These are phyloP conservation scores for Mycena filopes DNA, from an alignment of 768 basidiomycete species.

Conservation along the genomic window DNA sequence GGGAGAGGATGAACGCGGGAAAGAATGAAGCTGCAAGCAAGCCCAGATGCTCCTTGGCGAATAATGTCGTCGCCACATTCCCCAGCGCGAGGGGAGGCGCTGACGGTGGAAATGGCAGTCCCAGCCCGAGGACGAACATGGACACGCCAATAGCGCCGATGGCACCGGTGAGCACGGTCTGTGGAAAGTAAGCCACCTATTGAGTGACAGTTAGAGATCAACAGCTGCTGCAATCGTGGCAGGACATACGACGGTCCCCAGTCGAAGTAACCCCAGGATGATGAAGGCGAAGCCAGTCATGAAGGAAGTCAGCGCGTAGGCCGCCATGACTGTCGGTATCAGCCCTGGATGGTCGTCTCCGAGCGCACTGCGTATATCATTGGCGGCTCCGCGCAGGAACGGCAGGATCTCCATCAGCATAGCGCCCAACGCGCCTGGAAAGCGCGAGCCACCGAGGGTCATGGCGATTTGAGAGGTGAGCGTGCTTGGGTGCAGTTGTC, in stretches of 20 bases:
- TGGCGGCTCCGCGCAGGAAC: slow-evolving; percentile 35
- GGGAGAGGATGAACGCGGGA: slow-evolving; percentile 35
- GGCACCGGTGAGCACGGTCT: slow-evolving; percentile 38
- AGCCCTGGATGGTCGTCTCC: slow-evolving; percentile 36
- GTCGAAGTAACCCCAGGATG: slow-evolving; percentile 34
- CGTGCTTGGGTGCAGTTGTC: slow-evolving; percentile 17
- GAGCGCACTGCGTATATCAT: slow-evolving; percentile 33
- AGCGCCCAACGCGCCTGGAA: slow-evolving; percentile 35
- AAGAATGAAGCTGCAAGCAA: slow-evolving; percentile 36
- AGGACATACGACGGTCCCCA: slow-evolving; percentile 31
- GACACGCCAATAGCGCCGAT: slow-evolving; percentile 39
- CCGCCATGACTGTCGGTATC: slow-evolving; percentile 40
- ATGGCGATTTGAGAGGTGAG: slow-evolving; percentile 36
- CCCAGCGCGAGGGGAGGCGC: slow-evolving; percentile 27
- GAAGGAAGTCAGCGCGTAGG: slow-evolving; percentile 37
- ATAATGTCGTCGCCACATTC: slow-evolving; percentile 28
- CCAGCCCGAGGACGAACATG: slow-evolving; percentile 36
- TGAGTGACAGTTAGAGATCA: too few relatives aligned
- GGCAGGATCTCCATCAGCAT: slow-evolving; percentile 41
- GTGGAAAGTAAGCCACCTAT: slow-evolving; percentile 41
- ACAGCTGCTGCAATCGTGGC: not conserved
- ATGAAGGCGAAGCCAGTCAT: slow-evolving; percentile 35
- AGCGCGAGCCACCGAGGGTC: slow-evolving; percentile 39
- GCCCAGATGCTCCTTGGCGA: slow-evolving; percentile 28
- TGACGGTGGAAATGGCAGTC: slow-evolving; percentile 14